Percentiles rank a stretch among this genome's conserved stretches.
phyloP scores from a whole-genome alignment of 805 yeast genomes.

The Ogataea parapolymorpha region DNA sequence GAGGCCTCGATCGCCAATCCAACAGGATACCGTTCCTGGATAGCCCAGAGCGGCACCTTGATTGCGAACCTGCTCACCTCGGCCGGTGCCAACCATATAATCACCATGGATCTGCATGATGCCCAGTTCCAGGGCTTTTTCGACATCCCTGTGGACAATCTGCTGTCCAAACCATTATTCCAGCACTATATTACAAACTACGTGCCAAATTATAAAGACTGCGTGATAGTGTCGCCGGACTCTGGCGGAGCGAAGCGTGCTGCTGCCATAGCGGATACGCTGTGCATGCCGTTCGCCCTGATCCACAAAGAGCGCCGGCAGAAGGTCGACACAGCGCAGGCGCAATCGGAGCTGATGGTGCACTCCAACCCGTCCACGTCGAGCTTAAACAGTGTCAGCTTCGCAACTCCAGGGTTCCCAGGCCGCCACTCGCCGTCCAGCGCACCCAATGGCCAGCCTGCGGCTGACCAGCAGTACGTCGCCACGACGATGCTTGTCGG shows the following conservation, averaged over 20 bases:
- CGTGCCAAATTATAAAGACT: slow-evolving; percentile 76
- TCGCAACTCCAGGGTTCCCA: slow-evolving; percentile 9
- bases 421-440: slow-evolving; percentile 14
- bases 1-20: slow-evolving; percentile 37
- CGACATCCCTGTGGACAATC: slow-evolving; percentile 92
- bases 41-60: slow-evolving; percentile 90
- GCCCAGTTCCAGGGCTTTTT: slow-evolving; percentile 98
- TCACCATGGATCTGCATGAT: slow-evolving; percentile 97
- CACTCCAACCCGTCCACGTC: slow-evolving; percentile 18
- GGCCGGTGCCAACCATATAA: slow-evolving; percentile 95
- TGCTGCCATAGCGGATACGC: slow-evolving; percentile 85
- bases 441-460: slow-evolving; percentile 11
- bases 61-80: slow-evolving; percentile 83
- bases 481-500: slow-evolving; percentile 97
- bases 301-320: slow-evolving; percentile 89
- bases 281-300: slow-evolving; percentile 87
- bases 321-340: slow-evolving; percentile 31
- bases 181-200: slow-evolving; percentile 77
- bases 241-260: slow-evolving; percentile 99
- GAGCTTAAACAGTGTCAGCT: slow-evolving; percentile 15
- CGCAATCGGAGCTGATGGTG: slow-evolving; percentile 10
- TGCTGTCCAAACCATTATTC: slow-evolving; percentile 83
- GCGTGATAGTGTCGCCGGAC: slow-evolving; percentile 95
- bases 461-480: slow-evolving; percentile 30
- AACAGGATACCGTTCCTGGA: slow-evolving; percentile 84